A percentile compares a stretch with the other conserved stretches of the same genome.
phyloP scores from a whole-genome alignment of 2,329 filamentous ascomycete genomes.

The Venturia asperata region DNA sequence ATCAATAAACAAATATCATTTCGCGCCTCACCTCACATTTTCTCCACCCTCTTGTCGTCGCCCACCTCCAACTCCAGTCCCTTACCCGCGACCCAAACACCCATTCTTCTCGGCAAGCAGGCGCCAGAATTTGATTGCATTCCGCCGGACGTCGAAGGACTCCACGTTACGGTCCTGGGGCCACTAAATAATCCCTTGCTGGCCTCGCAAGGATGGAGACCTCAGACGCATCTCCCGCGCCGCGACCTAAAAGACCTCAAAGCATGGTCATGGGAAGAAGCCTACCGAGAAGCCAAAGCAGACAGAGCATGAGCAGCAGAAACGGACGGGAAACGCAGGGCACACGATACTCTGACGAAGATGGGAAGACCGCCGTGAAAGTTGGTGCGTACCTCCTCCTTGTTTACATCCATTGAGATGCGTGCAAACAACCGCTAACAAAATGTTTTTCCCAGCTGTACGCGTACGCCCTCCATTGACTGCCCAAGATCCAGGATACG shows the following conservation, averaged over 20 bases:
- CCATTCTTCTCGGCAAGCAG: not conserved
- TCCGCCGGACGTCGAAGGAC: not conserved
- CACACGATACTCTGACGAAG: conserved; percentile 83
- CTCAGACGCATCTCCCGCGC: not conserved
- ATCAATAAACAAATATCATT: conserved; percentile 4
- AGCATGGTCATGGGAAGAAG: conserved; percentile 64
- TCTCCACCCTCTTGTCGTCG: not conserved
- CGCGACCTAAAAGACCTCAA: conserved; percentile 50
- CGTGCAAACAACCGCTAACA: conserved; percentile 20
- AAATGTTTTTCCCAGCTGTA: conserved; percentile 56
- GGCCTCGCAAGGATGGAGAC: conserved; percentile 6
- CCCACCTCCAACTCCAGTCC: not conserved
- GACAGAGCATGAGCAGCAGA: conserved; percentile 77
- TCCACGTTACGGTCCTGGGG: not conserved
- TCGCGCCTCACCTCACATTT: conserved; percentile 4
- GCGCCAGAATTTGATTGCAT: not conserved
- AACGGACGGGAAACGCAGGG: conserved; percentile 64
- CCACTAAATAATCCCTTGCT: conserved; percentile 9
- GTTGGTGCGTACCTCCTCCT: conserved; percentile 63
- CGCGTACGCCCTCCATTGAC: conserved; percentile 83
- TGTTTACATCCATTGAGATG: conserved; percentile 20
- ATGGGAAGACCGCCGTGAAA: conserved; percentile 86
- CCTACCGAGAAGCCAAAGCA: conserved; percentile 70
- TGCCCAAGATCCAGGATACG: conserved; percentile 80
- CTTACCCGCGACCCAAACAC: not conserved